Base-by-base conservation (phyloP, 2,329 filamentous ascomycete species). In the Lecanicillium sp. region DNA sequence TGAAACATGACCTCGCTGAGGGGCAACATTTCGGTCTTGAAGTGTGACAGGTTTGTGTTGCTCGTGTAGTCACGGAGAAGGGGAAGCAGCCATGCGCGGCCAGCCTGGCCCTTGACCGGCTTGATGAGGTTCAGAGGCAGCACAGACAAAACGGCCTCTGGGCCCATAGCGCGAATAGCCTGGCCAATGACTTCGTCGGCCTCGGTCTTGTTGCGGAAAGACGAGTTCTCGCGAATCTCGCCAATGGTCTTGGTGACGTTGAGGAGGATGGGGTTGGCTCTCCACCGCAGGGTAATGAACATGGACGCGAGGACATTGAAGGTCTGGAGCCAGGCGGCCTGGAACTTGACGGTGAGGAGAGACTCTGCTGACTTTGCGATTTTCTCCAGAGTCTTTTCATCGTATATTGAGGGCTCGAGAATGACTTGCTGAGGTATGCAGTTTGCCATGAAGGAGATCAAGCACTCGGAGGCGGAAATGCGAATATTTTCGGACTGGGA, bases 71-170 rank as follows among this genome's bases (percentile, higher is more conserved):
- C 88, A 48, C 92, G 79, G 44, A 98, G 76, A 37, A 97, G 78
- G 2, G 92, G 92, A 37, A 98, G 74, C 66, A 98, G 77, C 92
- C 92, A 98, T 13, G 92, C 92, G 55, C 92, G 76, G 37, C 92
- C 92, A 17, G 84, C 77, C 54, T 94, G 79, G 13, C 83, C 84
- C 51, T 80, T 74, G 46, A 78, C 78, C 17, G 88, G 84, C 55
- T 83, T 84, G 30, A 78, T 71, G 10, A 98, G 75, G 58, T 97
- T 97, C 43, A 96, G 66, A 4, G 92, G 90, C 25, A 98, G 71
- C 17, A 94, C 80, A 1, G 77, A 72, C 20, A 98, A 74, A 1
- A 96, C 84, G 4, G 81, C 79, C 48, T 88, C 84, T 1, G 92
- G 87, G 0, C 92, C 92, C 80, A 96, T 92, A 8, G 87, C 87